Evolutionary conservation across 805 yeast genomes (phyloP).

Genomic region (Dipodascopsis uninucleata): DNA sequence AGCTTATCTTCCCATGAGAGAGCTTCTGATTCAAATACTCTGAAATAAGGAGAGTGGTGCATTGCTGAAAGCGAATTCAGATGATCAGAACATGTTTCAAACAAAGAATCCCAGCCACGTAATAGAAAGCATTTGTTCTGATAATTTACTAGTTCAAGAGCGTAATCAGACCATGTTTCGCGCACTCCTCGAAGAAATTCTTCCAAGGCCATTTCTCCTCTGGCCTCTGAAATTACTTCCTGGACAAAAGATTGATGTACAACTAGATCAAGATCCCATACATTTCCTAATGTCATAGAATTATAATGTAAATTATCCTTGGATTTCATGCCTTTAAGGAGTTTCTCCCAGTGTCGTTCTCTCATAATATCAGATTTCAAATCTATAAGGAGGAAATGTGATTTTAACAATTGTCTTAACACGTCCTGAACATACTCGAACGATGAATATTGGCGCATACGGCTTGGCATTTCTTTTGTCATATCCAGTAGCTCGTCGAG

Average conservation of each 20-base stretch:
- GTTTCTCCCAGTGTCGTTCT: slow-evolving; percentile 60
- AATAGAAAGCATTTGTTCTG: slow-evolving; percentile 53
- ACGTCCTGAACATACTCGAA: slow-evolving; percentile 53
- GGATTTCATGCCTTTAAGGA: slow-evolving; percentile 6
- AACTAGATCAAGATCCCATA: slow-evolving; percentile 55
- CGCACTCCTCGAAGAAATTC: slow-evolving; percentile 49
- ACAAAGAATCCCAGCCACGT: slow-evolving; percentile 61
- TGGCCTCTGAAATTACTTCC: slow-evolving; percentile 57
- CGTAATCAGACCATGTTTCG: slow-evolving; percentile 51
- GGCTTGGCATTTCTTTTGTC: slow-evolving; percentile 52
- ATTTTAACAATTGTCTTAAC: slow-evolving; percentile 43
- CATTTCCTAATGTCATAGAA: slow-evolving; percentile 50
- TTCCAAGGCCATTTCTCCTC: slow-evolving; percentile 66
- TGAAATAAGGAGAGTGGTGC: slow-evolving; percentile 62
- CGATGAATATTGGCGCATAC: slow-evolving; percentile 64
- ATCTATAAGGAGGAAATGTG: slow-evolving; percentile 42
- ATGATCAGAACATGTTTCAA: slow-evolving; percentile 58
- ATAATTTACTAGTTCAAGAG: slow-evolving; percentile 54
- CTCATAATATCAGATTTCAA: slow-evolving; percentile 57
- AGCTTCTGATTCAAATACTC: slow-evolving; percentile 57
- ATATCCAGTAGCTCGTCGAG: slow-evolving; percentile 50
- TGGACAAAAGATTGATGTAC: slow-evolving; percentile 47
- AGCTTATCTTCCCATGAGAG: slow-evolving; percentile 54
- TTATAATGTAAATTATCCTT: slow-evolving; percentile 31
- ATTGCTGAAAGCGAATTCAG: slow-evolving; percentile 61